Base-by-base conservation (phyloP, 164 flowering plant genomes). In the Kingdonia uniflora region DNA sequence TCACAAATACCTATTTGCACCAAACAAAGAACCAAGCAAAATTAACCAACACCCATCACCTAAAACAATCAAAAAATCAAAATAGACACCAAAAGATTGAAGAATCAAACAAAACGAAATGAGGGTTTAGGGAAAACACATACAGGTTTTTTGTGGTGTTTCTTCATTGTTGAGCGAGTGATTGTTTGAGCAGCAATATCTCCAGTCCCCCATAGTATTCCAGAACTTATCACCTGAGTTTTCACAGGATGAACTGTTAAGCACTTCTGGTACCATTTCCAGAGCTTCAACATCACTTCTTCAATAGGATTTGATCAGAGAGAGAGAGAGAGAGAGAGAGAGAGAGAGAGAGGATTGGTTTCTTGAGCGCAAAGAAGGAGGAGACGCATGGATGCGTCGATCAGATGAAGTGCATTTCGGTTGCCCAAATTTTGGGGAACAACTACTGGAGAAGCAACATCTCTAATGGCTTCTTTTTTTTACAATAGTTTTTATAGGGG, bases 201-300 rank as follows among this genome's bases (percentile, higher is more conserved):
- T 42, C 95, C 89, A 42, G 73, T 49, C 11, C 90, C 90, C 95
- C 95, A 85, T 10, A 85, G 72, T 21, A 82, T 11, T 0, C 83
- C 90, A 6, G 95, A 82, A 69, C 95, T 85, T 38, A 82, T 65
- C 53, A 85, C 63, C 54, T 85, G 90, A 45, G 95, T 85, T 69
- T 79, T 85, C n/a, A 85, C 69, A 6, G 95, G 90, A 55, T 82
- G 82, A 24, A 56, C 56, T 0, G 72, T 42, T 54, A 85, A 62
- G 55, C 85, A 82, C 17, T 65, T 75, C 61, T 80, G 85, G 63
- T 85, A 85, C 80, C 77, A 82, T 71, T 63, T 82, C 95, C 95
- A 85, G 15, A 71, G 17, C 67, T 57, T 79, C 72, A 73, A 62
- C 83, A 82, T 76, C 68, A 48, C 47, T 16, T 5, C 21, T 14